A percentile compares a stretch with the other conserved stretches of the same genome.
Evolutionary conservation across 2,329 filamentous ascomycete genomes (phyloP).

Genomic region (Alternaria triticina): DNA sequence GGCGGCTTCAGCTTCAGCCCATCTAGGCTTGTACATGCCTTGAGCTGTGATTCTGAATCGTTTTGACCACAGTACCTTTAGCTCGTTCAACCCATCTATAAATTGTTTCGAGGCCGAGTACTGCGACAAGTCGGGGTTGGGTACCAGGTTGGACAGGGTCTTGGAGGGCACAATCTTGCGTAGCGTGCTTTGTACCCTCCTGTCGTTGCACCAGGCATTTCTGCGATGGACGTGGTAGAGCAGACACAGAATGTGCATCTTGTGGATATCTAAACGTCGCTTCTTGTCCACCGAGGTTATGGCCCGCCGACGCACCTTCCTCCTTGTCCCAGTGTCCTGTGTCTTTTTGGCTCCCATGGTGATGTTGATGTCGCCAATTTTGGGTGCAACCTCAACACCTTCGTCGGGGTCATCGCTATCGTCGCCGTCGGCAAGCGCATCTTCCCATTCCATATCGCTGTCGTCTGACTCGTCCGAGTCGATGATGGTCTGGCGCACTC

Average conservation of each 20-base stretch:
- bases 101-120: slow-evolving; percentile 79
- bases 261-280: slow-evolving; percentile 78
- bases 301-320: slow-evolving; percentile 56
- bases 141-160: slow-evolving; percentile 71
- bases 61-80: slow-evolving; percentile 69
- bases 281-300: slow-evolving; percentile 64
- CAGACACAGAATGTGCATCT: slow-evolving; percentile 82
- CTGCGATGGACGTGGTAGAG: slow-evolving; percentile 77
- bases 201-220: slow-evolving; percentile 89
- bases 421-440: slow-evolving; percentile 47
- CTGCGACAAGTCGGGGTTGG: slow-evolving; percentile 70
- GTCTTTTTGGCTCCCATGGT: slow-evolving; percentile 46
- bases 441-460: slow-evolving; percentile 69
- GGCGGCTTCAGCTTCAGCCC: slow-evolving; percentile 72
- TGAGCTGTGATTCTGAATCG: slow-evolving; percentile 72
- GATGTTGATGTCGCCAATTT: slow-evolving; percentile 50
- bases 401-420: slow-evolving; percentile 32
- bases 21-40: slow-evolving; percentile 58
- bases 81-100: slow-evolving; percentile 76
- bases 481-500: slow-evolving; percentile 49
- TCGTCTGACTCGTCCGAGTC: slow-evolving; percentile 63
- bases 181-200: slow-evolving; percentile 64
- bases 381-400: slow-evolving; percentile 34
- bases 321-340: slow-evolving; percentile 40
- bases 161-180: slow-evolving; percentile 68